Conservation (phyloP, 2,329 filamentous ascomycete genomes). For the Pseudogymnoascus sp. region DNA sequence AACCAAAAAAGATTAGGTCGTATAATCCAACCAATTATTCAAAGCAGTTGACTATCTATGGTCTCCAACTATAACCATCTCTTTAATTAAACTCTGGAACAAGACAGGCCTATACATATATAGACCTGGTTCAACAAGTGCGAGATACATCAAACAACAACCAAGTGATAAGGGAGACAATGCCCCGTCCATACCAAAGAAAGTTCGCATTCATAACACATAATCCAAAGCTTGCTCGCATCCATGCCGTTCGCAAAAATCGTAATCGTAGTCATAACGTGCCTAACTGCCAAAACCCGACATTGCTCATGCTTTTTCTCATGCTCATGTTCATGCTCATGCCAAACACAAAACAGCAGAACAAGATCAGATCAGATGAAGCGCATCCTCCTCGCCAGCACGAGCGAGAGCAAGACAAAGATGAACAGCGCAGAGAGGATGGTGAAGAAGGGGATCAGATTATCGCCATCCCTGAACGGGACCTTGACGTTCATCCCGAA, state of each 20-base stretch:
- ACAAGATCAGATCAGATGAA: slow-evolving; percentile 21
- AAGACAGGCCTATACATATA: background rate
- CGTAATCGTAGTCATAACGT: background rate
- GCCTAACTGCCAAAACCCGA: background rate
- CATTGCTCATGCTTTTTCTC: background rate
- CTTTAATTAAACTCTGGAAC: background rate
- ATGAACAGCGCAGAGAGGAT: slow-evolving; percentile 48
- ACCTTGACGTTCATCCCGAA: slow-evolving; percentile 84
- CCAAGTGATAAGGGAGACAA: background rate
- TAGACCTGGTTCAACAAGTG: background rate
- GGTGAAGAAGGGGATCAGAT: slow-evolving; percentile 49
- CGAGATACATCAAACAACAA: background rate
- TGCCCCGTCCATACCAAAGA: background rate
- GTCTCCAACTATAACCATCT: background rate
- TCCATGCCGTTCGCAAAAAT: background rate
- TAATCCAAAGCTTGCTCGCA: background rate
- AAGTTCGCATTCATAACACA: background rate
- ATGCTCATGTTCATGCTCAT: background rate
- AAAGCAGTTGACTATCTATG: background rate
- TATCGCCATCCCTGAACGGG: slow-evolving; percentile 45
- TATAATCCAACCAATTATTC: slow-evolving; percentile 1
- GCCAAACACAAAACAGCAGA: background rate
- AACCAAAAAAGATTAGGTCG: background rate
- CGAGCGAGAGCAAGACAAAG: slow-evolving; percentile 31
- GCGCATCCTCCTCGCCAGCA: slow-evolving; percentile 21